Conservation (phyloP, 495 filamentous ascomycete species). For the Podospora didyma region DNA sequence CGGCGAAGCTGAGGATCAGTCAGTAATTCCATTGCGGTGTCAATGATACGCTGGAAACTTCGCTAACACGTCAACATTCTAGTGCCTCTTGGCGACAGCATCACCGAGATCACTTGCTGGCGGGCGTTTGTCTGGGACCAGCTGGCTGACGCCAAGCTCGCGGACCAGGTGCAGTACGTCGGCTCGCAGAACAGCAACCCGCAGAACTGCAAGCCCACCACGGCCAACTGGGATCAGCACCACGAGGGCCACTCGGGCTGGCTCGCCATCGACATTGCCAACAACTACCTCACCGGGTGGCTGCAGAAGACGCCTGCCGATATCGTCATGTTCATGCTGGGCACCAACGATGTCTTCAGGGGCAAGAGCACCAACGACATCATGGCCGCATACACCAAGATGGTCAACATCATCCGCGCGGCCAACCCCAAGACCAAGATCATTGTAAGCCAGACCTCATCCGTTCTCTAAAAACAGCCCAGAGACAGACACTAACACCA, state of each 20-base stretch:
- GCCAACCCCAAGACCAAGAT: constrained; percentile 34
- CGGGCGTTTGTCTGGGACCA: constrained; percentile 35
- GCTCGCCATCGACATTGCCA: constrained; percentile 41
- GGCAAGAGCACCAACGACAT: constrained; percentile 27
- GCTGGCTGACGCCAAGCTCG: constrained; percentile 24
- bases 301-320: constrained; percentile 34
- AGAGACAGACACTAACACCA: neutral
- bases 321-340: constrained; percentile 42
- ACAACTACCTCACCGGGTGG: constrained; percentile 38
- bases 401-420: constrained; percentile 33
- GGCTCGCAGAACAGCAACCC: constrained; percentile 37
- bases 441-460: constrained; percentile 25
- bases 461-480: neutral
- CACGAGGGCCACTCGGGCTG: constrained; percentile 44
- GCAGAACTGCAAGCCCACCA: constrained; percentile 27
- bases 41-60: no score
- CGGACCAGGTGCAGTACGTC: constrained; percentile 34
- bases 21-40: no score
- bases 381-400: constrained; percentile 34
- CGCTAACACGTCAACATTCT: neutral
- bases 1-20: constrained; percentile 19
- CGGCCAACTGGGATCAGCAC: constrained; percentile 29
- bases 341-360: constrained; percentile 38
- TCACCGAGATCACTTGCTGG: constrained; percentile 43
- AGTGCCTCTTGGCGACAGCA: constrained; percentile 41